Conservation (phyloP, 1,139 yeast genomes). For the Yamadazyma atmosphaerica region DNA sequence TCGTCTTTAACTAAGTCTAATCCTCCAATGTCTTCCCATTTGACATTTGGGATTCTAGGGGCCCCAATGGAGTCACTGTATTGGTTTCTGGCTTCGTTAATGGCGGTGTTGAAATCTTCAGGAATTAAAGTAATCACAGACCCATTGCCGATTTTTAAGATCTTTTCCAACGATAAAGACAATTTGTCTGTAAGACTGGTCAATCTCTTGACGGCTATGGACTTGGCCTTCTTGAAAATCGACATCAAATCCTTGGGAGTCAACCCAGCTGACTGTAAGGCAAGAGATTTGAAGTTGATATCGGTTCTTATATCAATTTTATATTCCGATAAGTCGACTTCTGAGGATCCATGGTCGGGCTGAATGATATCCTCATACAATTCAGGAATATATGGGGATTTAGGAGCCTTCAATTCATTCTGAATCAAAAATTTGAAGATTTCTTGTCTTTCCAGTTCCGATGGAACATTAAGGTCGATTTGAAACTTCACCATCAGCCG, state of each 20-base stretch:
- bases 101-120: conserved; percentile 69
- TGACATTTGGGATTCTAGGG: conserved; percentile 90
- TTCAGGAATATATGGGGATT: conserved; percentile 9
- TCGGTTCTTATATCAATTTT: conserved; percentile 45
- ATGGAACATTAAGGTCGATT: conserved; percentile 72
- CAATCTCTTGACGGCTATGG: conserved; percentile 55
- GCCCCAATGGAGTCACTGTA: conserved; percentile 96
- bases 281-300: conserved; percentile 58
- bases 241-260: conserved; percentile 82
- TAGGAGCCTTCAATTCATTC: conserved; percentile 18
- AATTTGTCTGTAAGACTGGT: conserved; percentile 22
- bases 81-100: conserved; percentile 79
- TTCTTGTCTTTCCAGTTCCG: conserved; percentile 66
- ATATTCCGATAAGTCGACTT: conserved; percentile 14
- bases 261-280: conserved; percentile 89
- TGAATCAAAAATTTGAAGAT: conserved; percentile 57
- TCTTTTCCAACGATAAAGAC: conserved; percentile 18
- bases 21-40: conserved; percentile 96
- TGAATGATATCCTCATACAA: conserved; percentile 20
- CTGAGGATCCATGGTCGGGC: conserved; percentile 9
- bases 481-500: conserved; percentile 78
- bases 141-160: conserved; percentile 44
- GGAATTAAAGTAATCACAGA: conserved; percentile 60
- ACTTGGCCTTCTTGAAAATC: conserved; percentile 67
- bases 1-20: conserved; percentile 87